These are phyloP conservation scores for Camellia sinensis DNA, from an alignment of 148 eudicot species.

Conservation along the genomic window DNA sequence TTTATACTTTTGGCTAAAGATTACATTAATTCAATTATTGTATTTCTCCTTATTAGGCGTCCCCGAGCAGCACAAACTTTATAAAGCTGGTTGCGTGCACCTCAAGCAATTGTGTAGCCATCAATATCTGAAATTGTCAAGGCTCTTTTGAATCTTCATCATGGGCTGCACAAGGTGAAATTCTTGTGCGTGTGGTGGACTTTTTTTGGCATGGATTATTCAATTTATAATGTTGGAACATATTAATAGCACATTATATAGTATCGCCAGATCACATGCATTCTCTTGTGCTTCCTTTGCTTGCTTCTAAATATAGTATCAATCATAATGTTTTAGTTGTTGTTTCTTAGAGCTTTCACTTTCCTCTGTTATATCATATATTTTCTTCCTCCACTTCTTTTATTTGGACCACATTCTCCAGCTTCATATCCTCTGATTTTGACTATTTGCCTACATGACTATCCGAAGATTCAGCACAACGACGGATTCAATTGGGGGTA, in stretches of 20 bases:
- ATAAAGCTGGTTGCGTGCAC: slow-evolving; percentile 88
- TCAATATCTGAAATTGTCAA: slow-evolving; percentile 73
- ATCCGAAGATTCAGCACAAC: slow-evolving; percentile 59
- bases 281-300: background rate
- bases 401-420: background rate
- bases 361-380: background rate
- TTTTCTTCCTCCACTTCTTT: background rate
- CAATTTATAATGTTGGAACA: background rate
- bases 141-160: slow-evolving; percentile 89
- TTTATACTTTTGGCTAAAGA: background rate
- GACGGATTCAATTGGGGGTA: slow-evolving; percentile 68
- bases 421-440: slow-evolving; percentile 3
- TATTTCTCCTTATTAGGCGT: slow-evolving; percentile 46
- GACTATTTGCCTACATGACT: slow-evolving; percentile 4
- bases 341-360: background rate
- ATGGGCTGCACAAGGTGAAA: slow-evolving; percentile 78
- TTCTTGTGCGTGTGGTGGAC: slow-evolving; percentile 2
- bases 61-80: slow-evolving; percentile 96
- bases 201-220: background rate
- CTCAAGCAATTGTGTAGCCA: slow-evolving; percentile 88
- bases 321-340: background rate
- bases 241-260: background rate
- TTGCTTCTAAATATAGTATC: background rate
- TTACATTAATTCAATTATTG: background rate
- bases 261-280: background rate